Conservation (phyloP, 768 basidiomycete species). For the Chalciporus piperatus region DNA sequence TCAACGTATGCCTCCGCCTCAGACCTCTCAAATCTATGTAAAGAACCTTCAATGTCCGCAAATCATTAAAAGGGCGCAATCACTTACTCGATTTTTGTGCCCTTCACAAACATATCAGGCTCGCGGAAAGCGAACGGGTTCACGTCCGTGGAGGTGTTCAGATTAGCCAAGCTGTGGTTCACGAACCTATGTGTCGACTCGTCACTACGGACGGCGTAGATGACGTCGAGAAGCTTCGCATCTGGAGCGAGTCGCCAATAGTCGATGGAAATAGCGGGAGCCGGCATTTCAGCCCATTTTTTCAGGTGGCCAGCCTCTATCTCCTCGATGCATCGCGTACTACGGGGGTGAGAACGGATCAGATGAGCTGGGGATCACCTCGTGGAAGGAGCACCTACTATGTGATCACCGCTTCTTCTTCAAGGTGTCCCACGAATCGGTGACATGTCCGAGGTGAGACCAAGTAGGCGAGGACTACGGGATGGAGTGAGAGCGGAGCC, state of each 20-base stretch:
- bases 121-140: slow-evolving; percentile 90
- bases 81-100: slow-evolving; percentile 67
- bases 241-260: slow-evolving; percentile 82
- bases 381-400: slow-evolving; percentile 54
- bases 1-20: slow-evolving; percentile 66
- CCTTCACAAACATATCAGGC: slow-evolving; percentile 83
- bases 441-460: slow-evolving; percentile 75
- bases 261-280: slow-evolving; percentile 89
- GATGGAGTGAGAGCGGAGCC: slow-evolving; percentile 15
- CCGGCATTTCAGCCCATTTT: slow-evolving; percentile 71
- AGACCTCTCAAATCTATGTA: slow-evolving; percentile 57
- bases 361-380: slow-evolving; percentile 17
- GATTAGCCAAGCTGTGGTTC: slow-evolving; percentile 92
- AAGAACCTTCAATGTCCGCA: slow-evolving; percentile 17
- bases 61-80: neutral
- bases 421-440: slow-evolving; percentile 88
- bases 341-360: slow-evolving; percentile 27
- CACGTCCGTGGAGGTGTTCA: slow-evolving; percentile 71
- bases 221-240: slow-evolving; percentile 82
- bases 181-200: slow-evolving; percentile 93
- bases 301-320: slow-evolving; percentile 80
- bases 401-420: slow-evolving; percentile 93
- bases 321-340: slow-evolving; percentile 80
- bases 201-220: slow-evolving; percentile 91
- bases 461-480: slow-evolving; percentile 70